phyloP scores from a whole-genome alignment of 108 stramenopile species.

The Parmales sp. region DNA sequence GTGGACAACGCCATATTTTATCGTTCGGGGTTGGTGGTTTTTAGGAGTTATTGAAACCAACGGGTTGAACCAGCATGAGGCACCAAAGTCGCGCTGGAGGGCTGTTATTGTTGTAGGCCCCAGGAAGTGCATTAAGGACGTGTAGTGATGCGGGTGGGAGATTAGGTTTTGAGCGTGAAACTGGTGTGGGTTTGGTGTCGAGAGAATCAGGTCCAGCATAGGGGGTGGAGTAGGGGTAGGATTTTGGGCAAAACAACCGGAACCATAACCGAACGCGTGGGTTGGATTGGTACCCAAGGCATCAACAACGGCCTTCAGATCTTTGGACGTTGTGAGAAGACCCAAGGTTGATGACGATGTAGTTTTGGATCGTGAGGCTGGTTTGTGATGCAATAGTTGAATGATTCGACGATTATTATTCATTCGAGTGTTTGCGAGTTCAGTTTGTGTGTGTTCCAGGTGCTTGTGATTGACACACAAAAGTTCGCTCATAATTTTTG shows the following conservation, averaged over 20 bases:
- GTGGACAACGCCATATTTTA: background rate
- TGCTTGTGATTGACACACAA: too few relatives aligned
- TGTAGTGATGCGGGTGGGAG: background rate
- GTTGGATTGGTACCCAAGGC: background rate
- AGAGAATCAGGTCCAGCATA: background rate
- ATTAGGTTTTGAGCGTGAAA: background rate
- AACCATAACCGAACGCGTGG: background rate
- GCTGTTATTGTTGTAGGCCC: background rate
- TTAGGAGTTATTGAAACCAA: background rate
- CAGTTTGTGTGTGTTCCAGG: too few relatives aligned
- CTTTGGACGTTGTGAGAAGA: background rate
- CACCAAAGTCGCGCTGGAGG: background rate
- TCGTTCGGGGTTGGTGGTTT: too few relatives aligned
- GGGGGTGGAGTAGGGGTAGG: background rate
- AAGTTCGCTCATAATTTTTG: too few relatives aligned
- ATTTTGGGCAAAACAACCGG: background rate
- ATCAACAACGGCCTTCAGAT: background rate
- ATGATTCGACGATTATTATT: background rate
- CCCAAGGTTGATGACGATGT: background rate
- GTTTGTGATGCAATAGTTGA: background rate
- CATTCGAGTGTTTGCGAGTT: background rate
- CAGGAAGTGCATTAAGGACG: background rate
- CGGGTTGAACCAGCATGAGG: background rate
- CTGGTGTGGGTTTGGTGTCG: background rate
- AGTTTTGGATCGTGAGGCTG: background rate